Conservation (phyloP, 345 rosid genomes). For the Draba incana region DNA sequence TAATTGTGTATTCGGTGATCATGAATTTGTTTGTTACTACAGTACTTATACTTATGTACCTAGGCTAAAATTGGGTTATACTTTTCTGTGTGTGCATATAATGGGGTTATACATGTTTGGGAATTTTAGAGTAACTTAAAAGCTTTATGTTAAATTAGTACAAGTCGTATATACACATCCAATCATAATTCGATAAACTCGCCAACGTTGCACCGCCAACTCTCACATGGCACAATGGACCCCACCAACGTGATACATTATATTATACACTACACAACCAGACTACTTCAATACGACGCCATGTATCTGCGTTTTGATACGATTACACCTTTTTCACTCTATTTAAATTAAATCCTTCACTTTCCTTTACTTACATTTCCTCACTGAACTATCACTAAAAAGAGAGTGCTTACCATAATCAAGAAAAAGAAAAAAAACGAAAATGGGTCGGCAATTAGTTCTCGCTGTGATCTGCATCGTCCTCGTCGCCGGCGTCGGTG, state of each 20-base stretch:
- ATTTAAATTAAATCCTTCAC: conserved; percentile 36
- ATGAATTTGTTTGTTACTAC: background rate
- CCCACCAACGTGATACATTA: conserved; percentile 8
- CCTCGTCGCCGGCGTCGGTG: conserved; percentile 58
- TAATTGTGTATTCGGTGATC: conserved; percentile 3
- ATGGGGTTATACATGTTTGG: conserved; percentile 12
- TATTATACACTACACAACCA: background rate
- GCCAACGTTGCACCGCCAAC: conserved; percentile 43
- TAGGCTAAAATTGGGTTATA: conserved; percentile 4
- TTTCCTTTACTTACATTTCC: conserved; percentile 22
- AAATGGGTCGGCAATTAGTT: conserved; percentile 51
- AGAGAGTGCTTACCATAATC: conserved; percentile 7
- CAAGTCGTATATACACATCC: conserved; percentile 42
- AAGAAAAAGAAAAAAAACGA: background rate
- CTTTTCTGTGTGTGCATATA: background rate
- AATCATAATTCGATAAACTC: conserved; percentile 30
- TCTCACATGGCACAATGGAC: conserved; percentile 41
- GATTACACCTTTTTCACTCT: conserved; percentile 17
- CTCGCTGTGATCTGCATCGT: conserved; percentile 54
- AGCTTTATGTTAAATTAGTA: conserved; percentile 21
- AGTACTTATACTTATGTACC: no score
- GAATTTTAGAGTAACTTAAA: conserved; percentile 34
- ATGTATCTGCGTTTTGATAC: conserved; percentile 37
- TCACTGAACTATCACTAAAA: conserved; percentile 17
- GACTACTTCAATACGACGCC: conserved; percentile 40